phyloP scores from a whole-genome alignment of 2,329 filamentous ascomycete genomes.

The Beauveria caledonica region DNA sequence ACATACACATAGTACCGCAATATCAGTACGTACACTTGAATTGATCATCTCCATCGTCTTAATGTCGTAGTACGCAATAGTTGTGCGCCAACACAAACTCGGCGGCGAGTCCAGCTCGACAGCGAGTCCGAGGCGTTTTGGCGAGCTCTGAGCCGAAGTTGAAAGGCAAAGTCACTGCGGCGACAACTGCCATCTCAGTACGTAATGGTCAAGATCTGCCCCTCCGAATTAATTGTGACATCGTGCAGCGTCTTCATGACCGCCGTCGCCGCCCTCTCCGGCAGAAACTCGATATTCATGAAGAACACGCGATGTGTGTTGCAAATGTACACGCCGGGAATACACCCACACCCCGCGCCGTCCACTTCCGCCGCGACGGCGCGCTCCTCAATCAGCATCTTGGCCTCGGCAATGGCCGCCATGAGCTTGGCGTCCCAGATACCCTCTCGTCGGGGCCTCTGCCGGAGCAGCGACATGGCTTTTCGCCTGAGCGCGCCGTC shows the following conservation, averaged over 20 bases:
- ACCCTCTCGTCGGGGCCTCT: slow-evolving; percentile 8
- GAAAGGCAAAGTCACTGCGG: no score
- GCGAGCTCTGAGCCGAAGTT: not conserved
- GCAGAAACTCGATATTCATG: slow-evolving; percentile 7
- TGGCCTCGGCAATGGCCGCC: slow-evolving; percentile 11
- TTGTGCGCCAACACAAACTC: not conserved
- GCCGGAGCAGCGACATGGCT: slow-evolving; percentile 7
- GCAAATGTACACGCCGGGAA: slow-evolving; percentile 1
- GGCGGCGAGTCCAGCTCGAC: not conserved
- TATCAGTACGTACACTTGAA: not conserved
- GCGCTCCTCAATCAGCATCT: slow-evolving; percentile 11
- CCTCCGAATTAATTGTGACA: not conserved
- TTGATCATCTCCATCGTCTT: not conserved
- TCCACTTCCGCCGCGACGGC: not conserved
- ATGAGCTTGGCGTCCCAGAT: slow-evolving; percentile 11
- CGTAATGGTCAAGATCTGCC: not conserved
- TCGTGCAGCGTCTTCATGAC: slow-evolving; percentile 10
- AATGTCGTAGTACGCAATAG: not conserved
- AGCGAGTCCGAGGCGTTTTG: not conserved
- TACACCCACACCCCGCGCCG: not conserved
- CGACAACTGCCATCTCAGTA: not conserved
- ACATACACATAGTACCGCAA: not conserved
- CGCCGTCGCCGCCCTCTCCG: not conserved
- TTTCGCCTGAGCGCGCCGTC: not conserved
- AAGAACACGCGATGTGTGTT: slow-evolving; percentile 9